phyloP scores from a whole-genome alignment of 257 asterid species.

The Schizonepeta tenuifolia region DNA sequence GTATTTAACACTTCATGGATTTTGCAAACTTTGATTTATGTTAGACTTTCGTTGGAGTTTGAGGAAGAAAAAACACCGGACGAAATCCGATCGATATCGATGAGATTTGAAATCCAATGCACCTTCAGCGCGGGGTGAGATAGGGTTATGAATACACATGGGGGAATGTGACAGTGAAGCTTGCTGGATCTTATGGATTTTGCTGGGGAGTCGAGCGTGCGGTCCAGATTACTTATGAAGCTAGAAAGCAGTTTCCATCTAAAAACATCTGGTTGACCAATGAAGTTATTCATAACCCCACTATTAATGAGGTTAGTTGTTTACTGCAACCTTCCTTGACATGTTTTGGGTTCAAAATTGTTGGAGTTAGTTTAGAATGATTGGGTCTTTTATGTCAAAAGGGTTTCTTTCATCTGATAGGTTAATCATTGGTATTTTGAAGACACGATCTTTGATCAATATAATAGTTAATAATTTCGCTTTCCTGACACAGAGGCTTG shows the following conservation, averaged over 20 bases:
- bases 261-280: constrained; percentile 93
- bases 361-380: background rate
- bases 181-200: constrained; percentile 94
- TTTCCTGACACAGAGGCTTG: constrained; percentile 61
- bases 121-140: no score
- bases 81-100: no score
- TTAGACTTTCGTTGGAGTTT: no score
- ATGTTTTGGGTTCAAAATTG: background rate
- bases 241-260: constrained; percentile 82
- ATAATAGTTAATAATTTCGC: constrained; percentile 9
- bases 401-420: constrained; percentile 11
- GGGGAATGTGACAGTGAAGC: constrained; percentile 90
- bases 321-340: constrained; percentile 8
- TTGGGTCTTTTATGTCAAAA: background rate
- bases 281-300: constrained; percentile 94
- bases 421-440: constrained; percentile 4
- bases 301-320: constrained; percentile 76
- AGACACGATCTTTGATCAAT: constrained; percentile 14
- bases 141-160: constrained; percentile 77
- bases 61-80: no score
- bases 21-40: no score
- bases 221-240: constrained; percentile 97
- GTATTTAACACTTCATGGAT: no score
- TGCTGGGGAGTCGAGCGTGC: constrained; percentile 99
- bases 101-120: no score